These are phyloP conservation scores for Stentor coeruleus DNA, from an alignment of 73 alveolate genomes.

Conservation along the genomic window DNA sequence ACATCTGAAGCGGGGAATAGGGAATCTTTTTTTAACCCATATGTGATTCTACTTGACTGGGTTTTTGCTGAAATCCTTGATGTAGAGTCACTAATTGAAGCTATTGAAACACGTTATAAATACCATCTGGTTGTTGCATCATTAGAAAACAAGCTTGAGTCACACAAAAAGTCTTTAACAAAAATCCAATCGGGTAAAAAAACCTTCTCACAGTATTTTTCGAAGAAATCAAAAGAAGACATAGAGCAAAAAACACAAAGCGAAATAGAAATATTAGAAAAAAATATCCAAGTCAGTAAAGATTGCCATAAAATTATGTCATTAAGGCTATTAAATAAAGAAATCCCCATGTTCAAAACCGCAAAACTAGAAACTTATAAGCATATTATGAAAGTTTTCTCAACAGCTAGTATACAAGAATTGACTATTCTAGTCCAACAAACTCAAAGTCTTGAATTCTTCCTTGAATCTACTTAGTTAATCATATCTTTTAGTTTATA, in stretches of 20 bases:
- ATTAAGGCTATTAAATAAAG: not conserved
- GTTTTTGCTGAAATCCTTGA: not conserved
- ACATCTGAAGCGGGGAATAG: not conserved
- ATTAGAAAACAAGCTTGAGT: not conserved
- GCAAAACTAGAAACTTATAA: not conserved
- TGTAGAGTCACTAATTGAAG: constrained; percentile 6
- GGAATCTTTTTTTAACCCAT: not conserved
- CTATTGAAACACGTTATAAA: not conserved
- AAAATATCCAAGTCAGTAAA: not conserved
- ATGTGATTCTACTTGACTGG: constrained; percentile 9
- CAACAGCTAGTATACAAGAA: not conserved
- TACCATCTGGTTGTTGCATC: not conserved
- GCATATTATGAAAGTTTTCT: not conserved
- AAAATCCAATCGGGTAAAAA: constrained; percentile 15
- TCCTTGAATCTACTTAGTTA: not conserved
- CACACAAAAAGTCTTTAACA: not conserved
- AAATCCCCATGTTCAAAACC: constrained; percentile 6
- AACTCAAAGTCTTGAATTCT: not conserved
- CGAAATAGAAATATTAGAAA: not conserved
- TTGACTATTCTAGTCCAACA: not conserved
- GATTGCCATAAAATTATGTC: not conserved
- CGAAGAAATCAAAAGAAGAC: not conserved
- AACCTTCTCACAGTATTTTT: not conserved
- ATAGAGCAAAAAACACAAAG: not conserved
- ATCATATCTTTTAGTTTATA: no score